Conservation (phyloP, 164 flowering plant species). For the Sextonia rubra region DNA sequence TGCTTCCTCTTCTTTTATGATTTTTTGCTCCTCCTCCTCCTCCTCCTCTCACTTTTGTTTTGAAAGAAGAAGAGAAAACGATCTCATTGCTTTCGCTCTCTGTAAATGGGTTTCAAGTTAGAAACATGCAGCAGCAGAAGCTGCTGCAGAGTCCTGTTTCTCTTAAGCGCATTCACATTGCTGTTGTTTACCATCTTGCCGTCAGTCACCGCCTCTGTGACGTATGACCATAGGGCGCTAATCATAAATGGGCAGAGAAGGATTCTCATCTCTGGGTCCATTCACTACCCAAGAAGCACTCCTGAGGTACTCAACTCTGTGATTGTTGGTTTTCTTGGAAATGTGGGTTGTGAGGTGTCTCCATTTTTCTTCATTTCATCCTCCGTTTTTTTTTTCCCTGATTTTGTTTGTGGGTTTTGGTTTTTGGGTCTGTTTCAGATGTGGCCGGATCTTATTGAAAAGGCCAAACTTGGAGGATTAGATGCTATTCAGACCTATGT, state of each 20-base stretch:
- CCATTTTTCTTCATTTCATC: constrained; percentile 9
- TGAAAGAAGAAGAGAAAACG: not conserved
- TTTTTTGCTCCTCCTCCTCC: not conserved
- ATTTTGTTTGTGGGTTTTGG: not conserved
- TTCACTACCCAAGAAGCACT: constrained; percentile 91
- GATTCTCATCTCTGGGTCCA: constrained; percentile 82
- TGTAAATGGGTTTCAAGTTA: not conserved
- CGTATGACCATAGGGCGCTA: constrained; percentile 66
- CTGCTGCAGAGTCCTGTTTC: not conserved
- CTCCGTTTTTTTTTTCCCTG: not conserved
- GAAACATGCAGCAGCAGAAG: constrained; percentile 4
- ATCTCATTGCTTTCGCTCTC: constrained; percentile 3
- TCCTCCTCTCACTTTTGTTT: not conserved
- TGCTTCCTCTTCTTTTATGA: not conserved
- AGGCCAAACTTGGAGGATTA: constrained; percentile 83
- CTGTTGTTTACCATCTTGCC: constrained; percentile 14
- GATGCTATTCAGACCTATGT: constrained; percentile 82
- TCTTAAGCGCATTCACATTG: not conserved
- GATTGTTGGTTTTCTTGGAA: not conserved
- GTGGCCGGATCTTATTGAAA: constrained; percentile 83
- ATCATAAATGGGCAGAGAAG: constrained; percentile 62
- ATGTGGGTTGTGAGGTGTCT: constrained; percentile 19
- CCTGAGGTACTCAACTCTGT: constrained; percentile 54
- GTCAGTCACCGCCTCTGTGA: constrained; percentile 47
- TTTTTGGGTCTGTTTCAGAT: constrained; percentile 36